Evolutionary conservation across 2,329 filamentous ascomycete species (phyloP).

Genomic region (Fusarium sp.): DNA sequence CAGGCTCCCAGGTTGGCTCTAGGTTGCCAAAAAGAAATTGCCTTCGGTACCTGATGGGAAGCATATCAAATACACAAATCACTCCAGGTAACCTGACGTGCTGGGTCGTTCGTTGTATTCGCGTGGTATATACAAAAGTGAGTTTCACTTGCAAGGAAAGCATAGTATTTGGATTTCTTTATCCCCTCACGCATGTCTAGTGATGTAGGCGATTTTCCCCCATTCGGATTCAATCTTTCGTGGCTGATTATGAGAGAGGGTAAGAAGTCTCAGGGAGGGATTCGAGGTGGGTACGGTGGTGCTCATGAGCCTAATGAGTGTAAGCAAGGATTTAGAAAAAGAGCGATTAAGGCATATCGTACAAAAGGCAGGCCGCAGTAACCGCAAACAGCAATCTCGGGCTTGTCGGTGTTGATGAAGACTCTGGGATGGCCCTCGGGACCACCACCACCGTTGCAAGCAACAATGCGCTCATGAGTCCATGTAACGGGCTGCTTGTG

Average conservation of each 20-base stretch:
- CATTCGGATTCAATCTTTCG: slow-evolving; percentile 23
- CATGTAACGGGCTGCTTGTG: slow-evolving; percentile 95
- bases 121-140: slow-evolving; percentile 43
- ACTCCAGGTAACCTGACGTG: neutral
- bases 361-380: slow-evolving; percentile 97
- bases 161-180: slow-evolving; percentile 29
- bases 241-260: slow-evolving; percentile 69
- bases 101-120: slow-evolving; percentile 42
- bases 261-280: slow-evolving; percentile 84
- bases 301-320: slow-evolving; percentile 80
- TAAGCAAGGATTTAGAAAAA: slow-evolving; percentile 12
- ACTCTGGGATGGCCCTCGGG: slow-evolving; percentile 90
- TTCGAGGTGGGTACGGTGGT: slow-evolving; percentile 86
- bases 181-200: slow-evolving; percentile 20
- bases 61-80: neutral
- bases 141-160: slow-evolving; percentile 20
- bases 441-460: slow-evolving; percentile 93
- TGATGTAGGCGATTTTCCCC: slow-evolving; percentile 17
- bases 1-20: neutral
- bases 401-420: slow-evolving; percentile 98
- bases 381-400: slow-evolving; percentile 87
- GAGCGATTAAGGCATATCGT: slow-evolving; percentile 56
- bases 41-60: neutral
- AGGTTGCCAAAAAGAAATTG: neutral
- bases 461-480: slow-evolving; percentile 83